A percentile compares a stretch with the other conserved stretches of the same genome.
phyloP scores from a whole-genome alignment of 345 rosid species.

The Salix udensis region DNA sequence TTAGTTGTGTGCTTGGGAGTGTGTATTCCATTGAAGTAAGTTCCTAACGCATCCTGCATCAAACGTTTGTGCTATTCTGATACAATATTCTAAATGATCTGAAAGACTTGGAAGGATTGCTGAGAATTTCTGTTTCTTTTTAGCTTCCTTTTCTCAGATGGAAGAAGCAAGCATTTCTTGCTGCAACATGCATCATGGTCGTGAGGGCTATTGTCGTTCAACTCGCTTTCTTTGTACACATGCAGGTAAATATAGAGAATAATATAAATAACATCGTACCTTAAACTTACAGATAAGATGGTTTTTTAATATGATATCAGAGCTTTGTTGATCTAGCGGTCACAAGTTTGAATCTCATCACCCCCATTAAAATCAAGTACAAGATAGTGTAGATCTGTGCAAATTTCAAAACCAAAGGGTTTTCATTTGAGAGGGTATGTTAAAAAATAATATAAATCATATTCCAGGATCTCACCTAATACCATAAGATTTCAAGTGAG shows the following conservation, averaged over 20 bases:
- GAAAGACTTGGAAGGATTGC: not conserved
- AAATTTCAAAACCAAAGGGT: fast-evolving
- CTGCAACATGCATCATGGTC: slow-evolving; percentile 29
- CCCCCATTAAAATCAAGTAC: too few relatives aligned
- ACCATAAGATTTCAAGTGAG: fast-evolving
- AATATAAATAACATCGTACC: too few relatives aligned
- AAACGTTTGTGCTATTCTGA: too few relatives aligned
- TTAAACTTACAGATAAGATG: slow-evolving; percentile 29
- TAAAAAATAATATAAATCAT: too few relatives aligned
- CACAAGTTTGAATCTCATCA: too few relatives aligned
- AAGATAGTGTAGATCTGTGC: fast-evolving
- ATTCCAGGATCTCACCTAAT: fast-evolving
- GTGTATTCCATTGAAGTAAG: slow-evolving; percentile 37
- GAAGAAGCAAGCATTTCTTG: slow-evolving; percentile 35
- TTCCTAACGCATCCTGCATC: not conserved
- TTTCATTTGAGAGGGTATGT: fast-evolving
- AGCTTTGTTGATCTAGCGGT: fast-evolving
- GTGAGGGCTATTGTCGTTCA: slow-evolving; percentile 33
- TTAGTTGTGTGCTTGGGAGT: slow-evolving; percentile 26
- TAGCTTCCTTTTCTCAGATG: slow-evolving; percentile 41
- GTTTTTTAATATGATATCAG: too few relatives aligned
- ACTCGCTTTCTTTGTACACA: slow-evolving; percentile 30
- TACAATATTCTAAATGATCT: not conserved
- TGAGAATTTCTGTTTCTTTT: not conserved
- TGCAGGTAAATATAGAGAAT: too few relatives aligned